Evolutionary conservation across 2,329 filamentous ascomycete species (phyloP).

Genomic region (Tolypocladium cylindrosporum): DNA sequence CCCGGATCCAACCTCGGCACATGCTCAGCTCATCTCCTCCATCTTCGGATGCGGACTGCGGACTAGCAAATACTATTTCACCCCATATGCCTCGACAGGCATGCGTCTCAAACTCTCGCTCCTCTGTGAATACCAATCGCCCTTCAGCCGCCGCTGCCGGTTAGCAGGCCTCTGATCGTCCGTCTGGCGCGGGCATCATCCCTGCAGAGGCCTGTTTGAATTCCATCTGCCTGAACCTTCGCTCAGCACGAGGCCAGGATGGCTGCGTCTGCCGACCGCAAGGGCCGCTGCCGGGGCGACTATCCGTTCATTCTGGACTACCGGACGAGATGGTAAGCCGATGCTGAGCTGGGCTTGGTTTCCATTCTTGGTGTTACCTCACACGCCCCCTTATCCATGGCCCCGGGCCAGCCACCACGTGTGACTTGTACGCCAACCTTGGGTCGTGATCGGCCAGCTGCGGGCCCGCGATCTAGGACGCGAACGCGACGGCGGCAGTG

Average conservation of each 20-base stretch:
- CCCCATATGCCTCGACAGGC: background rate
- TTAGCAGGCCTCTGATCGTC: background rate
- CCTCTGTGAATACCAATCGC: background rate
- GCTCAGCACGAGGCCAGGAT: background rate
- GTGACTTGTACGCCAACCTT: background rate
- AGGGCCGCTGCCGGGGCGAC: slow-evolving; percentile 56
- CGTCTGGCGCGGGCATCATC: background rate
- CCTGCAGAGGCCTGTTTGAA: background rate
- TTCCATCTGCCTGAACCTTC: background rate
- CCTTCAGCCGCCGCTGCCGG: background rate
- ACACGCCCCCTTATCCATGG: background rate
- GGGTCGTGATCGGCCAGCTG: background rate
- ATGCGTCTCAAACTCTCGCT: background rate
- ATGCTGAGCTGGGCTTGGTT: background rate
- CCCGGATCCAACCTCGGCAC: background rate
- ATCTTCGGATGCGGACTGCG: background rate
- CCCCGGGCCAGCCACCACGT: background rate
- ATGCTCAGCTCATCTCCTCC: background rate
- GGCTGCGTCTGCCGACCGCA: slow-evolving; percentile 29
- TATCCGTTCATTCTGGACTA: slow-evolving; percentile 76
- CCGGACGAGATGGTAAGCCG: slow-evolving; percentile 66
- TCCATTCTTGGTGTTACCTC: background rate
- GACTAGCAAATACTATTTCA: background rate
- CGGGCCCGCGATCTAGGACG: background rate
- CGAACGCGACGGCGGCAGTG: background rate